These are phyloP conservation scores for Botrytis deweyae DNA, from an alignment of 2,329 filamentous ascomycete genomes.

Conservation along the genomic window DNA sequence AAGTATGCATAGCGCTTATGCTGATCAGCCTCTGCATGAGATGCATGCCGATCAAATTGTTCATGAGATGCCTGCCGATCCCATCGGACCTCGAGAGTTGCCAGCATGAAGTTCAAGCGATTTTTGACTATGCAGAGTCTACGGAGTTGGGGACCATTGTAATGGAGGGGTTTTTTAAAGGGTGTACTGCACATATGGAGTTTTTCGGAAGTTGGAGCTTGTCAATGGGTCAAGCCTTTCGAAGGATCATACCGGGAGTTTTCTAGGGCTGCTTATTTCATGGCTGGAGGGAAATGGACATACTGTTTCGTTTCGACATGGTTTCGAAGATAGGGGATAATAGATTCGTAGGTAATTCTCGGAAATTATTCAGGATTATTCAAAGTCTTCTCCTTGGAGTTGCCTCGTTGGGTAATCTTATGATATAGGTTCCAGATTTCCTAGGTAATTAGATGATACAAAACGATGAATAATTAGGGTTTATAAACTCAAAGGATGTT, in stretches of 20 bases:
- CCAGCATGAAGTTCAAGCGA: not conserved
- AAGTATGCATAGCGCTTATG: not conserved
- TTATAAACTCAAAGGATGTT: not conserved
- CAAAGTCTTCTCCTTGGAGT: not conserved
- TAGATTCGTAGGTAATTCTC: not conserved
- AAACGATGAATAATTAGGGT: not conserved
- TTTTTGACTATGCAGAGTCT: not conserved
- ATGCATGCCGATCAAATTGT: not conserved
- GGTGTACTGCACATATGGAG: not conserved
- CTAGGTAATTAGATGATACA: not conserved
- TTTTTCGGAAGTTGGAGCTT: too few relatives aligned
- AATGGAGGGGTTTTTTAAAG: not conserved
- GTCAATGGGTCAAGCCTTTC: not conserved
- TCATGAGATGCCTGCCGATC: constrained; percentile 1
- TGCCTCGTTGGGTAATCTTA: not conserved
- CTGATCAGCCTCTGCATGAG: not conserved
- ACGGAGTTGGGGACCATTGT: not conserved
- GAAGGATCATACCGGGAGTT: not conserved
- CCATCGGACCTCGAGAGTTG: not conserved
- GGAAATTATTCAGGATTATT: not conserved
- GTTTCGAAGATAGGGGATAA: not conserved
- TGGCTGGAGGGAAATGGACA: not conserved
- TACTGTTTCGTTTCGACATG: not conserved
- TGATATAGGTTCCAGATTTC: not conserved
- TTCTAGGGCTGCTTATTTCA: not conserved